A percentile compares a stretch with the other conserved stretches of the same genome.
Conservation (phyloP, 164 flowering plant species). For the Stephania japonica region DNA sequence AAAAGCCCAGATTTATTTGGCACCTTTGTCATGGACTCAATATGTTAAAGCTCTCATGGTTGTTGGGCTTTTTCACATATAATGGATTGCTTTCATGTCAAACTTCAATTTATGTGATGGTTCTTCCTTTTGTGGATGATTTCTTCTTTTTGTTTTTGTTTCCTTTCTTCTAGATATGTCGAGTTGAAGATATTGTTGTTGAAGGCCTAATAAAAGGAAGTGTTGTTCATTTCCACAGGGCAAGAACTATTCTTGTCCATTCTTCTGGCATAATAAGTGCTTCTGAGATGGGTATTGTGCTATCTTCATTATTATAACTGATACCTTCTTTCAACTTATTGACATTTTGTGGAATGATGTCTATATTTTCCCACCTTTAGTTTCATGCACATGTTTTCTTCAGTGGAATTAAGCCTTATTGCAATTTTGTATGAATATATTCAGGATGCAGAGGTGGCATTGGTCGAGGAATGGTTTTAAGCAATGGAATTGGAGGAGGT, state of each 20-base stretch:
- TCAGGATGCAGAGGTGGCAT: slow-evolving; percentile 87
- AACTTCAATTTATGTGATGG: background rate
- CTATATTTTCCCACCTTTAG: slow-evolving; percentile 5
- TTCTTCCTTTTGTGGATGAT: background rate
- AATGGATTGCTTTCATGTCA: too few species aligned
- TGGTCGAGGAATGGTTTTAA: slow-evolving; percentile 59
- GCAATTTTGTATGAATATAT: slow-evolving; percentile 10
- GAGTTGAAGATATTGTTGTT: slow-evolving; percentile 76
- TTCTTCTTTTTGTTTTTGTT: background rate
- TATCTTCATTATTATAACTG: background rate
- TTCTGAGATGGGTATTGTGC: slow-evolving; percentile 63
- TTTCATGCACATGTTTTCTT: background rate
- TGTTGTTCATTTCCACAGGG: slow-evolving; percentile 88
- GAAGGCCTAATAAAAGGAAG: slow-evolving; percentile 73
- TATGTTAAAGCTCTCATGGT: too few species aligned
- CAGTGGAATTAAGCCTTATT: background rate
- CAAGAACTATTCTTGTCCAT: slow-evolving; percentile 53
- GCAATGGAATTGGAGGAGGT: slow-evolving; percentile 73
- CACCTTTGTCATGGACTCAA: background rate
- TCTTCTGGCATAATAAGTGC: slow-evolving; percentile 66
- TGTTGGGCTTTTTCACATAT: too few species aligned
- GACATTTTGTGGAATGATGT: background rate
- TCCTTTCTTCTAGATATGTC: slow-evolving; percentile 57
- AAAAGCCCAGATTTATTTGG: background rate
- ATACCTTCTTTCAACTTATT: background rate